Evolutionary conservation across 208 protist genomes (phyloP).

Genomic region (Wallacemonas rigidus): DNA sequence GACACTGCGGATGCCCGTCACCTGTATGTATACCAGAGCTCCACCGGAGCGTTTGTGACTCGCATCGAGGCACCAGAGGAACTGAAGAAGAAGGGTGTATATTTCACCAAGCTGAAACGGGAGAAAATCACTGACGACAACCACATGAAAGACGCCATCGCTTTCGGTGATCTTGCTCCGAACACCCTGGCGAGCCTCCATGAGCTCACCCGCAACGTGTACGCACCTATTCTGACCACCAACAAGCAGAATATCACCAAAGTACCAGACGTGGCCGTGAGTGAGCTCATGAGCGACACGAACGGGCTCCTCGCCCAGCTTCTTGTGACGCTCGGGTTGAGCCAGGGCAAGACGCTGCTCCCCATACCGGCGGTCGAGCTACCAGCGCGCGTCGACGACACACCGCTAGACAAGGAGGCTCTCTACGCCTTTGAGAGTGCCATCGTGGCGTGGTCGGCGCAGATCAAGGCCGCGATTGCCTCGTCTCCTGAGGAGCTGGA

Average conservation of each 20-base stretch:
- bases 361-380: constrained; percentile 91
- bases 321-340: constrained; percentile 92
- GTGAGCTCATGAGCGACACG: constrained; percentile 93
- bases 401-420: constrained; percentile 83
- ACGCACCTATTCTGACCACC: constrained; percentile 83
- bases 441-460: constrained; percentile 92
- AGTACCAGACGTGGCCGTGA: constrained; percentile 92
- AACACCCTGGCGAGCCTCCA: constrained; percentile 78
- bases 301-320: constrained; percentile 86
- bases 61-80: constrained; percentile 89
- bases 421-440: constrained; percentile 92
- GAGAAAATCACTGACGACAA: constrained; percentile 90
- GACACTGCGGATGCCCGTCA: constrained; percentile 90
- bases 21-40: constrained; percentile 90
- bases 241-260: constrained; percentile 86
- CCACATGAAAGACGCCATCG: constrained; percentile 81
- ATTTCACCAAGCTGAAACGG: constrained; percentile 91
- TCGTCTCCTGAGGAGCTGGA: constrained; percentile 88
- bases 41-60: constrained; percentile 71
- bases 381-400: constrained; percentile 79
- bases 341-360: constrained; percentile 92
- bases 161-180: constrained; percentile 83
- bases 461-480: constrained; percentile 91
- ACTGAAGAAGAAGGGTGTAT: constrained; percentile 91
- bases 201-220: constrained; percentile 83